Conservation (phyloP, 345 rosid genomes). For the Citrus glauca region DNA sequence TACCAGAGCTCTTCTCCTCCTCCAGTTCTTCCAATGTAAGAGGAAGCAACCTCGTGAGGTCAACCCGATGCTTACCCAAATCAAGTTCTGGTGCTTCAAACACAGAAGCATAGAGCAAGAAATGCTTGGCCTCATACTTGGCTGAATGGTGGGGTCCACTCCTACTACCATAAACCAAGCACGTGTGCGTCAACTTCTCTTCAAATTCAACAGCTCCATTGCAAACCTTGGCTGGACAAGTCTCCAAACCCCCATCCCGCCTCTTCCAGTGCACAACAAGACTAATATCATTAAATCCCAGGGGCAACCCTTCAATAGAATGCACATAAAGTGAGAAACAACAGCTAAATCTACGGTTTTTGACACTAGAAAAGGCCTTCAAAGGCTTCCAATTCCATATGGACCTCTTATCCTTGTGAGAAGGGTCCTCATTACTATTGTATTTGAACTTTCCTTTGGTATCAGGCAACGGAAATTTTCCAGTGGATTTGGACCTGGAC, state of each 20-base stretch:
- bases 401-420: conserved; percentile 74
- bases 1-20: conserved; percentile 85
- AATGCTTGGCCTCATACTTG: conserved; percentile 93
- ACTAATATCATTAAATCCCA: conserved; percentile 44
- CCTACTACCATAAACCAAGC: conserved; percentile 75
- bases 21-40: conserved; percentile 88
- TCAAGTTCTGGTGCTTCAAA: conserved; percentile 66
- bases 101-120: conserved; percentile 65
- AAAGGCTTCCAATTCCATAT: conserved; percentile 90
- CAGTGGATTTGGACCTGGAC: conserved; percentile 43
- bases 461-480: conserved; percentile 36
- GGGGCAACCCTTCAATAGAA: conserved; percentile 63
- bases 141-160: conserved; percentile 88
- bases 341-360: conserved; percentile 65
- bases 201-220: conserved; percentile 69
- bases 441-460: conserved; percentile 33
- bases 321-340: conserved; percentile 81
- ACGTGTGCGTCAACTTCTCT: conserved; percentile 67
- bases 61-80: conserved; percentile 95
- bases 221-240: conserved; percentile 56
- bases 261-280: conserved; percentile 88
- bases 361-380: conserved; percentile 65
- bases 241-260: conserved; percentile 63
- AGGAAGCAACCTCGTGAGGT: conserved; percentile 87
- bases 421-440: conserved; percentile 30